Conservation (phyloP, 116 monocot species). For the Papilionanthe hybrid region DNA sequence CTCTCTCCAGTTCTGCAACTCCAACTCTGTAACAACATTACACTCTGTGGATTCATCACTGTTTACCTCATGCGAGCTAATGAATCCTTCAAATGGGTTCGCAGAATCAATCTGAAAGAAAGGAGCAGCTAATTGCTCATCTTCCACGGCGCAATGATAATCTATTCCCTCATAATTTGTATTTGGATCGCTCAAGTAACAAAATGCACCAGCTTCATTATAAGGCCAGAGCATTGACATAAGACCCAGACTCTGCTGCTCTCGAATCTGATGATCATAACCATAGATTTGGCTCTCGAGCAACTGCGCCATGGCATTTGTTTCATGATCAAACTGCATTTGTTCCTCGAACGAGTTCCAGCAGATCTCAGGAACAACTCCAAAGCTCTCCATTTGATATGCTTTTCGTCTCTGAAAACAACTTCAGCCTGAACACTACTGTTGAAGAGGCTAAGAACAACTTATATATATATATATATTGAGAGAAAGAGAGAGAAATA, state of each 20-base stretch:
- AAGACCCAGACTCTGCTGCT: not conserved
- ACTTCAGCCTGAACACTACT: too few relatives aligned
- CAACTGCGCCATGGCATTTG: not conserved
- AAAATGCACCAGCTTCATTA: not conserved
- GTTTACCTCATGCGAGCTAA: not conserved
- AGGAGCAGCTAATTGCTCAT: not conserved
- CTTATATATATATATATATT: too few relatives aligned
- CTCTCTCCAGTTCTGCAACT: too few relatives aligned
- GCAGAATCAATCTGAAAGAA: not conserved
- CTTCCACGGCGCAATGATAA: not conserved
- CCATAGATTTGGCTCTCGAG: not conserved
- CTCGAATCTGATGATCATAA: not conserved
- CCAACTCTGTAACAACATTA: not conserved
- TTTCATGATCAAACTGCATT: not conserved
- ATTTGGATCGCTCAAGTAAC: not conserved
- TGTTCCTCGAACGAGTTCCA: constrained; percentile 5
- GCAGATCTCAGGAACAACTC: not conserved
- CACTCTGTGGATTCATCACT: not conserved
- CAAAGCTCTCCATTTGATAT: constrained; percentile 1
- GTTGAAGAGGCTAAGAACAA: too few relatives aligned
- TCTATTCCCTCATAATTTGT: not conserved
- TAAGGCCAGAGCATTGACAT: not conserved
- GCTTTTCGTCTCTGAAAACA: not conserved
- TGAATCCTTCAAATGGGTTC: not conserved
- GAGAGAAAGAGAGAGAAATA: too few relatives aligned